These are phyloP conservation scores for Saccharomyces hybrid DNA, from an alignment of 1,139 yeast species.

Conservation along the genomic window DNA sequence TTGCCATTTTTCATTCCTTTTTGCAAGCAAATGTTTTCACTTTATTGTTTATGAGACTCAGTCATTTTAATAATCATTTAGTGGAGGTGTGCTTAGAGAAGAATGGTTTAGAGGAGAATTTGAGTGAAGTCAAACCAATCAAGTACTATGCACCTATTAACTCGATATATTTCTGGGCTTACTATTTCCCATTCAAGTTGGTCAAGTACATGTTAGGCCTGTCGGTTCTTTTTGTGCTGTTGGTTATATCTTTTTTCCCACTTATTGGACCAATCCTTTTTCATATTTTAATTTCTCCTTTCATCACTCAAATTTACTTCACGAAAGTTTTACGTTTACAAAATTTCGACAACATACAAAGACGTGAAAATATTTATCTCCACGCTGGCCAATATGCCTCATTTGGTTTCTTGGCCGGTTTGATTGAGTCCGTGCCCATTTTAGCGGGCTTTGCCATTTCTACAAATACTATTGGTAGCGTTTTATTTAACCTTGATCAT, in stretches of 20 bases:
- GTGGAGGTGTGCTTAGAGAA: constrained; percentile 12
- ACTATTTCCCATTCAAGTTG: constrained; percentile 24
- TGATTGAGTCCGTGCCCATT: constrained; percentile 26
- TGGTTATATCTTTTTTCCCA: constrained; percentile 24
- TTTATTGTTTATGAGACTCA: constrained; percentile 27
- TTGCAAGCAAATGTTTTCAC: constrained; percentile 27
- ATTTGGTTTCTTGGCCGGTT: constrained; percentile 26
- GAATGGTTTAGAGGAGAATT: constrained; percentile 10
- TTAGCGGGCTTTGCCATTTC: constrained; percentile 25
- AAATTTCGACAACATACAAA: constrained; percentile 21
- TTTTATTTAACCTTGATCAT: constrained; percentile 23
- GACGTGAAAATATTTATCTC: constrained; percentile 18
- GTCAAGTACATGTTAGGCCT: constrained; percentile 17
- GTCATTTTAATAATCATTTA: constrained; percentile 18
- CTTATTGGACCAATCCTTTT: constrained; percentile 27
- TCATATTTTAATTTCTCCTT: constrained; percentile 22
- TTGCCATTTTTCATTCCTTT: constrained; percentile 26
- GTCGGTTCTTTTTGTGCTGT: constrained; percentile 10
- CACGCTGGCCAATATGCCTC: constrained; percentile 27
- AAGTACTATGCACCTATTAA: constrained; percentile 25
- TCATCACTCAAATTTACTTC: constrained; percentile 23
- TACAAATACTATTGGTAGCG: constrained; percentile 25
- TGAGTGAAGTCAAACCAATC: constrained; percentile 15
- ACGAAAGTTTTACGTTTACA: constrained; percentile 20
- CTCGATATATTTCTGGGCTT: constrained; percentile 25